Conservation (phyloP, 805 yeast species). For the Saturnispora galanensis region DNA sequence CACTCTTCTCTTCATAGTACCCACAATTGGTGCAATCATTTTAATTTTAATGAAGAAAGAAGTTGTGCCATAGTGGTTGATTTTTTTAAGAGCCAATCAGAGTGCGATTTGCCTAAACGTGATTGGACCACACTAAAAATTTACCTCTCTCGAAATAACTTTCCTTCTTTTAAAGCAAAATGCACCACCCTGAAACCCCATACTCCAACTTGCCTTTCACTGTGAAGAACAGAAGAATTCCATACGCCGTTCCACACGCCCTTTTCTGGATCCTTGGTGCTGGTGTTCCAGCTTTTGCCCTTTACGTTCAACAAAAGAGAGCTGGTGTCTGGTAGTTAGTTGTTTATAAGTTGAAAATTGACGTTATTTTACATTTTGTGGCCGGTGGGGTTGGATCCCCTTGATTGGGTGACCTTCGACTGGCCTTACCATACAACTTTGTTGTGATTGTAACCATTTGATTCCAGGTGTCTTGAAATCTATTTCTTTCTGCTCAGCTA, state of each 20-base stretch:
- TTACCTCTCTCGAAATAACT: background rate
- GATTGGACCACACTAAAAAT: background rate
- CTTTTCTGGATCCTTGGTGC: constrained; percentile 64
- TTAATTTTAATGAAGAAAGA: constrained; percentile 6
- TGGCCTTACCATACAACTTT: no score
- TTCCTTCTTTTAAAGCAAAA: background rate
- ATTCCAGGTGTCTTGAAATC: no score
- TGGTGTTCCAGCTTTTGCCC: constrained; percentile 69
- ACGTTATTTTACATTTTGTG: background rate
- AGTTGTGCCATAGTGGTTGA: background rate
- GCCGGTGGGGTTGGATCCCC: no score
- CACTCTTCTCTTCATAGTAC: constrained; percentile 72
- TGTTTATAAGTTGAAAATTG: no score
- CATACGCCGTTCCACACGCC: constrained; percentile 75
- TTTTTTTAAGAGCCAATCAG: constrained; percentile 11
- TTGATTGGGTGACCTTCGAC: no score
- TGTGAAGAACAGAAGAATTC: constrained; percentile 88
- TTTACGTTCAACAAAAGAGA: constrained; percentile 79
- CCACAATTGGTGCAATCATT: constrained; percentile 83
- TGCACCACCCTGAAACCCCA: constrained; percentile 55
- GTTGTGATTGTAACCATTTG: no score
- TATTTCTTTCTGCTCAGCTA: no score
- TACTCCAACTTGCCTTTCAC: constrained; percentile 91
- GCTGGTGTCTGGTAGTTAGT: constrained; percentile 45
- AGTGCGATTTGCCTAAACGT: constrained; percentile 1